A percentile compares a stretch with the other conserved stretches of the same genome.
phyloP scores from a whole-genome alignment of 2,329 filamentous ascomycete genomes.

The Diatrype stigma region DNA sequence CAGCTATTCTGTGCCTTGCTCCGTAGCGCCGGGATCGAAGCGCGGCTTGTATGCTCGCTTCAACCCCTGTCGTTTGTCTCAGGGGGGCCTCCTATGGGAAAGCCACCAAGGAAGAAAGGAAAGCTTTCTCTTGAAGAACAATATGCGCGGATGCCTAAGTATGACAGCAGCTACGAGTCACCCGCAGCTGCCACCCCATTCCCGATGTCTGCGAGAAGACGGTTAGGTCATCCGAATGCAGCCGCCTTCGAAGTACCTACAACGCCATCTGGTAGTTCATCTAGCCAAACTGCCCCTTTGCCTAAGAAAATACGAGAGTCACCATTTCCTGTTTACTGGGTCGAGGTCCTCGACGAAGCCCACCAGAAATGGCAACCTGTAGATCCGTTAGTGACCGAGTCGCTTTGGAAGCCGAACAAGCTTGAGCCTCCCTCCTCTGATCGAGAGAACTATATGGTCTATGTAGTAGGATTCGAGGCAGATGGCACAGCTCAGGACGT shows the following conservation, averaged over 20 bases:
- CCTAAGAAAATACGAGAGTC: constrained; percentile 60
- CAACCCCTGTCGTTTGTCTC: constrained; percentile 72
- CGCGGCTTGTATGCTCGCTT: constrained; percentile 83
- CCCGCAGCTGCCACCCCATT: constrained; percentile 23
- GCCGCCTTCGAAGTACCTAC: constrained; percentile 48
- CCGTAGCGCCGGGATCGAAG: constrained; percentile 74
- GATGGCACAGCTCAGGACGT: constrained; percentile 79
- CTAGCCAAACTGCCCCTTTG: constrained; percentile 28
- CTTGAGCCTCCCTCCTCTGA: constrained; percentile 83
- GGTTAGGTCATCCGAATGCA: constrained; percentile 52
- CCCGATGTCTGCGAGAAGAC: constrained; percentile 36
- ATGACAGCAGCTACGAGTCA: constrained; percentile 28
- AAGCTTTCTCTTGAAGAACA: constrained; percentile 29
- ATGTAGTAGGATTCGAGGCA: constrained; percentile 80
- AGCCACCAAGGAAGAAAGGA: constrained; percentile 30
- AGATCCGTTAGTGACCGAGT: constrained; percentile 78
- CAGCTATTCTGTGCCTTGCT: constrained; percentile 88
- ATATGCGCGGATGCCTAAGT: constrained; percentile 36
- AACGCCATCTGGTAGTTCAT: constrained; percentile 31
- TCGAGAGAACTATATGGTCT: constrained; percentile 70
- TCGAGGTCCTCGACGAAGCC: constrained; percentile 81
- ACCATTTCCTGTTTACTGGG: constrained; percentile 83
- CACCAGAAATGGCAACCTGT: constrained; percentile 89
- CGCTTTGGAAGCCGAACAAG: constrained; percentile 66
- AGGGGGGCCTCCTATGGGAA: constrained; percentile 45